Evolutionary conservation across 345 rosid species (phyloP).

Genomic region (Euphorbia pulcherrima): DNA sequence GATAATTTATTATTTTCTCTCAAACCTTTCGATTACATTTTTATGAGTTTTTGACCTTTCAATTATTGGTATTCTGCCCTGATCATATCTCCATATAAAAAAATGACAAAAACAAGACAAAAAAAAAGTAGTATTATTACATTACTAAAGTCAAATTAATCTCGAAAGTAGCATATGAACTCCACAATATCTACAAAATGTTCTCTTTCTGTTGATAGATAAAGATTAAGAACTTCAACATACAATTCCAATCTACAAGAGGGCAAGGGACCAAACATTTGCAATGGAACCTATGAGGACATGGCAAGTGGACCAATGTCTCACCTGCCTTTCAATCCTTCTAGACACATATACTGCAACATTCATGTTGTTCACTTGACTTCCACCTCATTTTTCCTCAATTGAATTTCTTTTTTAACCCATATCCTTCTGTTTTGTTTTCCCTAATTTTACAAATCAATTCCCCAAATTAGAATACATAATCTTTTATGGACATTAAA

Average conservation of each 20-base stretch:
- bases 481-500: too few relatives aligned
- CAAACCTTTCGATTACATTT: too few relatives aligned
- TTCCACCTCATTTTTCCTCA: slow-evolving; percentile 59
- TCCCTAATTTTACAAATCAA: background rate
- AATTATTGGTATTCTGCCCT: too few relatives aligned
- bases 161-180: too few relatives aligned
- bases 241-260: slow-evolving; percentile 56
- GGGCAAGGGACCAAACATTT: slow-evolving; percentile 72
- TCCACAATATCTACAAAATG: too few relatives aligned
- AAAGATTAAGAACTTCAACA: slow-evolving; percentile 6
- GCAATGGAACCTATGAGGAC: slow-evolving; percentile 69
- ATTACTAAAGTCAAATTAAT: too few relatives aligned
- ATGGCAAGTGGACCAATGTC: slow-evolving; percentile 50
- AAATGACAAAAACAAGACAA: too few relatives aligned
- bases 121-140: too few relatives aligned
- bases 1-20: too few relatives aligned
- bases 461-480: background rate
- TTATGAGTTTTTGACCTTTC: too few relatives aligned
- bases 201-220: too few relatives aligned
- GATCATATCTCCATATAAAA: too few relatives aligned
- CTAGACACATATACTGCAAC: slow-evolving; percentile 73
- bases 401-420: slow-evolving; percentile 33
- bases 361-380: slow-evolving; percentile 54
- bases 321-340: slow-evolving; percentile 53
- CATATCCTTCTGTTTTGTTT: background rate